Percentiles rank a stretch among this genome's conserved stretches.
These are phyloP conservation scores for Macroventuria anomochaeta DNA, from an alignment of 2,329 filamentous ascomycete species.

Conservation along the genomic window DNA sequence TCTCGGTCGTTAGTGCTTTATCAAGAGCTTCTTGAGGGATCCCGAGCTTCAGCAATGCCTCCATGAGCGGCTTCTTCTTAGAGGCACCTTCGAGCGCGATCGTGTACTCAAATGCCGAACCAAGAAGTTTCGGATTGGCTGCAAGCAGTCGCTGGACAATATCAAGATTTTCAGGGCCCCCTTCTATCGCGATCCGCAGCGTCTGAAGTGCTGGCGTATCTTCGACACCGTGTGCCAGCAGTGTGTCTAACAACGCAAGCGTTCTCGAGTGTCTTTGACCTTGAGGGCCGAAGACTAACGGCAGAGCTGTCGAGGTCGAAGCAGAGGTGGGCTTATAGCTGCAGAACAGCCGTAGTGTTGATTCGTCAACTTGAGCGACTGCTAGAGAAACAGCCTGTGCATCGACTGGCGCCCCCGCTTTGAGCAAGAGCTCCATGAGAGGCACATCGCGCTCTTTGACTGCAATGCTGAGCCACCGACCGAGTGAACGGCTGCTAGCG, in stretches of 20 bases:
- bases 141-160: slow-evolving; percentile 39
- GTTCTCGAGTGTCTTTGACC: slow-evolving; percentile 32
- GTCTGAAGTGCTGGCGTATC: slow-evolving; percentile 29
- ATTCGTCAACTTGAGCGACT: slow-evolving; percentile 36
- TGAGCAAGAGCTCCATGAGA: slow-evolving; percentile 39
- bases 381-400: slow-evolving; percentile 26
- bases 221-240: slow-evolving; percentile 35
- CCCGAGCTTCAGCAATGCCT: slow-evolving; percentile 33
- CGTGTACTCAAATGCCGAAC: slow-evolving; percentile 37
- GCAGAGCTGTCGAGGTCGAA: slow-evolving; percentile 36
- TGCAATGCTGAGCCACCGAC: slow-evolving; percentile 35
- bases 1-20: slow-evolving; percentile 36
- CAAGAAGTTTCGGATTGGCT: slow-evolving; percentile 30
- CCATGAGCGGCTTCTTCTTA: slow-evolving; percentile 38
- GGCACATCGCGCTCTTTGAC: slow-evolving; percentile 38
- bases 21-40: slow-evolving; percentile 40
- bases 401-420: slow-evolving; percentile 34
- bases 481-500: slow-evolving; percentile 36
- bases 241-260: slow-evolving; percentile 35
- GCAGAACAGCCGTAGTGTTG: slow-evolving; percentile 37
- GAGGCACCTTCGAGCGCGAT: slow-evolving; percentile 28
- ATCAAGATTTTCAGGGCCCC: slow-evolving; percentile 41
- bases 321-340: slow-evolving; percentile 25
- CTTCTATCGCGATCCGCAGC: slow-evolving; percentile 37
- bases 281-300: slow-evolving; percentile 35